A percentile compares a stretch with the other conserved stretches of the same genome.
phyloP scores from a whole-genome alignment of 2,329 filamentous ascomycete species.

The Monilinia polystroma region DNA sequence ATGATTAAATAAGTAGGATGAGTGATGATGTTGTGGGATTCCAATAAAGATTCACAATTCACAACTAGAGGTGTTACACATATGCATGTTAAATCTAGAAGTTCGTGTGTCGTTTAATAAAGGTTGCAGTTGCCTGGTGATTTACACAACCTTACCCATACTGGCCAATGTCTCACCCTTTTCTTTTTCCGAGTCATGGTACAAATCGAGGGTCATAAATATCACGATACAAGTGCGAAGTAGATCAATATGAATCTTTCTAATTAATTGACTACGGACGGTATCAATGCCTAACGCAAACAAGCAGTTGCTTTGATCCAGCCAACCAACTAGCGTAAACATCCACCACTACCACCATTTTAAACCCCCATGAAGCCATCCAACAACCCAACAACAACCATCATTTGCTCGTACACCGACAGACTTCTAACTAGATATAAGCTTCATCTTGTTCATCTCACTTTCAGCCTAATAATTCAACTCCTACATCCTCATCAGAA shows the following conservation, averaged over 20 bases:
- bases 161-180: not conserved
- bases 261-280: slow-evolving; percentile 22
- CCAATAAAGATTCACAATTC: not conserved
- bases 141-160: slow-evolving; percentile 3
- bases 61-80: not conserved
- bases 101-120: slow-evolving; percentile 1
- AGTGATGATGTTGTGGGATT: not conserved
- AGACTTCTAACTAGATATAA: slow-evolving; percentile 9
- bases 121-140: slow-evolving; percentile 1
- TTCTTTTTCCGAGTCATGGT: not conserved
- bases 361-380: slow-evolving; percentile 16
- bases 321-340: slow-evolving; percentile 8
- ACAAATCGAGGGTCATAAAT: not conserved
- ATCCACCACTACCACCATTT: slow-evolving; percentile 20
- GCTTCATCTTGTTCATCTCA: slow-evolving; percentile 18
- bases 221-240: not conserved
- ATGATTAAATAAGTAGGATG: not conserved
- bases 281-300: slow-evolving; percentile 15
- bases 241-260: slow-evolving; percentile 21
- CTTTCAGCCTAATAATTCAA: slow-evolving; percentile 3
- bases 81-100: not conserved
- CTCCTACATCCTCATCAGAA: slow-evolving; percentile 13
- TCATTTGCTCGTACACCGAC: slow-evolving; percentile 10
- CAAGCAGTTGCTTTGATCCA: slow-evolving; percentile 13
- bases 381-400: slow-evolving; percentile 16